phyloP scores from a whole-genome alignment of 176 grass and related monocot genomes.

The Elaeis guineensis region DNA sequence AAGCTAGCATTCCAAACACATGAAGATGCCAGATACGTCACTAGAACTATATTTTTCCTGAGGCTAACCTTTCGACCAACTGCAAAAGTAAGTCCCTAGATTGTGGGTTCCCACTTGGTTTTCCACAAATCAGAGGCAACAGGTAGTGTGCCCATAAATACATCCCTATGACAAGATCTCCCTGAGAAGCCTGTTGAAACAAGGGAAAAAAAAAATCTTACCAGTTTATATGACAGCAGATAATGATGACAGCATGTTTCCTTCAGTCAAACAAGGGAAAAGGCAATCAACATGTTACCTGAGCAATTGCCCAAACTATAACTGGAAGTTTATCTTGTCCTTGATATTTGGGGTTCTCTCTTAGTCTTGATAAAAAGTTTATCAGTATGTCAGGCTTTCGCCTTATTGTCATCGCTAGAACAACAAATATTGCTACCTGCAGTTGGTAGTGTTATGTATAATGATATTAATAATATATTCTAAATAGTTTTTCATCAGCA shows the following conservation, averaged over 20 bases:
- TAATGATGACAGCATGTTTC: neutral
- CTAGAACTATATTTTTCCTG: neutral
- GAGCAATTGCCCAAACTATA: conserved; percentile 70
- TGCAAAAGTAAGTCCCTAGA: conserved; percentile 88
- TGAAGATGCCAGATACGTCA: too few species aligned
- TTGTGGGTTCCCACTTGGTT: conserved; percentile 65
- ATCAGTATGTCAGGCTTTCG: conserved; percentile 64
- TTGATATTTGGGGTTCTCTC: conserved; percentile 63
- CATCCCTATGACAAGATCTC: conserved; percentile 72
- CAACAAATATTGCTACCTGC: conserved; percentile 92
- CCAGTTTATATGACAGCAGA: too few species aligned
- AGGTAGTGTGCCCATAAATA: conserved; percentile 74
- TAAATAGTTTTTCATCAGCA: too few species aligned
- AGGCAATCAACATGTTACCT: conserved; percentile 30
- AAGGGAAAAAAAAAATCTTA: too few species aligned
- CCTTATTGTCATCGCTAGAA: conserved; percentile 79
- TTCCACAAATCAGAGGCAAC: conserved; percentile 72
- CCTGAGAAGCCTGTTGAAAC: conserved; percentile 45
- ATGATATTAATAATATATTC: conserved; percentile 5
- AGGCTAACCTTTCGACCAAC: conserved; percentile 68
- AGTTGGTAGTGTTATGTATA: conserved; percentile 3
- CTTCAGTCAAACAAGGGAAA: neutral
- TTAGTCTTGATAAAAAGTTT: conserved; percentile 49
- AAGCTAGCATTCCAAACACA: neutral
- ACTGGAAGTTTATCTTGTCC: conserved; percentile 85